Conservation (phyloP, 2,329 filamentous ascomycete genomes). For the Orbilia brochopaga region DNA sequence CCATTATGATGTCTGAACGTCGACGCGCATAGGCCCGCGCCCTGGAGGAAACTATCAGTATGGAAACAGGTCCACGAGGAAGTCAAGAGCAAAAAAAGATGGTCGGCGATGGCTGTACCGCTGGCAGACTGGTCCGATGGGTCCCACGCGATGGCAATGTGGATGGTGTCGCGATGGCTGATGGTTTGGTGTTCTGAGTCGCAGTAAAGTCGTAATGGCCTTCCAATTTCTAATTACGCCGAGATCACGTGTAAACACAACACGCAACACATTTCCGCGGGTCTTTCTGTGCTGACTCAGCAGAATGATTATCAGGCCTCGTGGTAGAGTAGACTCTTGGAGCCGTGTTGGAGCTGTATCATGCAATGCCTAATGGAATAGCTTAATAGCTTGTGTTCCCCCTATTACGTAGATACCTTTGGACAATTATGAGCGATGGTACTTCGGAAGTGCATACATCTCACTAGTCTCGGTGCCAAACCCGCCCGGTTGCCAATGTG, state of each 20-base stretch:
- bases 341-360: too few species aligned
- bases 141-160: conserved; percentile 22
- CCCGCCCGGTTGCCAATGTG: too few species aligned
- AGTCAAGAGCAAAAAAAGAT: conserved; percentile 8
- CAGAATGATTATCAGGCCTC: too few species aligned
- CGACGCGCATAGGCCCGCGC: conserved; percentile 36
- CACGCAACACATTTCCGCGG: conserved; percentile 4
- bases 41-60: conserved; percentile 41
- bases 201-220: conserved; percentile 12
- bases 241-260: conserved; percentile 20
- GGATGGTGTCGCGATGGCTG: conserved; percentile 31
- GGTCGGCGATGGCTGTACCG: conserved; percentile 31
- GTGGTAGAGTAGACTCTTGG: too few species aligned
- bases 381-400: too few species aligned
- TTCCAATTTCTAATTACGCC: conserved; percentile 21
- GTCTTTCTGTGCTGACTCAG: background rate
- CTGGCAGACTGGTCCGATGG: conserved; percentile 22
- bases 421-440: too few species aligned
- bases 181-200: conserved; percentile 17
- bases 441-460: too few species aligned
- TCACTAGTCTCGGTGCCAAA: too few species aligned
- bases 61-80: conserved; percentile 3
- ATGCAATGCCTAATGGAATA: too few species aligned
- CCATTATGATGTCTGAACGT: conserved; percentile 22
- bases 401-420: too few species aligned